A percentile compares a stretch with the other conserved stretches of the same genome.
phyloP scores from a whole-genome alignment of 148 eudicot genomes.

The Amaranthus hypochondriacus region DNA sequence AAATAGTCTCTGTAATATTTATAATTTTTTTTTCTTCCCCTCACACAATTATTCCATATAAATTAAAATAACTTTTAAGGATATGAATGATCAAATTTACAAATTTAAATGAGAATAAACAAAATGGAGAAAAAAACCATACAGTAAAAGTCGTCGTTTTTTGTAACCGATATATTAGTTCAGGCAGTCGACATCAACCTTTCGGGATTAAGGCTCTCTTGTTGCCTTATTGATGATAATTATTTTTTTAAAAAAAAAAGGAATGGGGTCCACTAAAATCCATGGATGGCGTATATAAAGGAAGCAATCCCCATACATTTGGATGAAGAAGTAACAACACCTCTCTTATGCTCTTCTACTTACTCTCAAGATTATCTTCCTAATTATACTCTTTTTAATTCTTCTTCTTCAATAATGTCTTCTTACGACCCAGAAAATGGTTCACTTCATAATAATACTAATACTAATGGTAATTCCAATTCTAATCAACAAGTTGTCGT shows the following conservation, averaged over 20 bases:
- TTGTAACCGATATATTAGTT: no score
- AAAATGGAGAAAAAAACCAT: no score
- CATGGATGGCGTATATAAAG: conserved; percentile 28
- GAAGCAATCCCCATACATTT: conserved; percentile 16
- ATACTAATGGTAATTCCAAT: background rate
- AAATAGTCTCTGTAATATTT: background rate
- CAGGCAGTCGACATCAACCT: no score
- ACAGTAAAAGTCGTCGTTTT: no score
- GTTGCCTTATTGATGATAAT: background rate
- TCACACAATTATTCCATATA: background rate
- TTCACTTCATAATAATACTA: conserved; percentile 4
- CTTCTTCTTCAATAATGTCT: background rate
- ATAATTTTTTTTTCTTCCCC: background rate
- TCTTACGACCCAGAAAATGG: conserved; percentile 18
- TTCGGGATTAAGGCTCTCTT: no score
- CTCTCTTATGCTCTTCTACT: conserved; percentile 5
- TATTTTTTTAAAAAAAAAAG: background rate
- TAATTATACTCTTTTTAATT: background rate
- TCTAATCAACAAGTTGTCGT: conserved; percentile 19
- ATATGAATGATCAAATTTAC: no score
- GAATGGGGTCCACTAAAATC: background rate
- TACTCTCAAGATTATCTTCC: background rate
- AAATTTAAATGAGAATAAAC: no score
- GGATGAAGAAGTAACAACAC: conserved; percentile 21
- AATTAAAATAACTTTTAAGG: no score